Base-by-base conservation (phyloP, 805 yeast species). In the Zygoascus tannicola region DNA sequence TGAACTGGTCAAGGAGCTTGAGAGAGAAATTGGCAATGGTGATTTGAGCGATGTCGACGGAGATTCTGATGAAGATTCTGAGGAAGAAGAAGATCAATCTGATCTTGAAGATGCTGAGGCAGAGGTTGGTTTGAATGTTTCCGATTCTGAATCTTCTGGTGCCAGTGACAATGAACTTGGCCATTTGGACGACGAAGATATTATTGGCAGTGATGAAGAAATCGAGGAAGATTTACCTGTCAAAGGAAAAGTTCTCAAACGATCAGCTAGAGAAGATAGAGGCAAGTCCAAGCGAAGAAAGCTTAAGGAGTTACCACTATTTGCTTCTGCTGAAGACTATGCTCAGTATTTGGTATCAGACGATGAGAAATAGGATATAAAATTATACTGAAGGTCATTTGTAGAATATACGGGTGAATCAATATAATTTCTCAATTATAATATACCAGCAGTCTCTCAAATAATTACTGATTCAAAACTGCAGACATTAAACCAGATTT, bases 321-420 rank as follows among this genome's bases (percentile, higher is more conserved):
- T 86, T 67, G 97, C 95, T 1, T 80, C 87, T 38, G 94, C 80
- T 7, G 95, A 84, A 35, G 95, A 84, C 49, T 87, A 86, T 59
- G 80, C 90, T 22, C 70, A 84, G 57, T 80, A 79, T 53, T 65
- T 84, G 60, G 71, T 71, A 22, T 78, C 83, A 14, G 83, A 76
- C 41, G 73, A 65, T 34, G 55, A 53, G 10, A 26, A 26, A 26
- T 8, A 26, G 30, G 7, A 26, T 26, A 26, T 26, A 26, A 8
- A 26, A 26, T 26, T 26, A 26, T 12, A 26, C 12, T 26, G 30
- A 26, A 26, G n/a, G n/a, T n/a, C n/a, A n/a, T n/a, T n/a, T n/a
- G n/a, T n/a, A n/a, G n/a, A n/a, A n/a, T n/a, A n/a, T n/a, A n/a
- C n/a, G n/a, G n/a, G n/a, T n/a, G n/a, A n/a, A n/a, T n/a, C n/a